phyloP scores from a whole-genome alignment of 495 filamentous ascomycete genomes.

The Neurospora sp. region DNA sequence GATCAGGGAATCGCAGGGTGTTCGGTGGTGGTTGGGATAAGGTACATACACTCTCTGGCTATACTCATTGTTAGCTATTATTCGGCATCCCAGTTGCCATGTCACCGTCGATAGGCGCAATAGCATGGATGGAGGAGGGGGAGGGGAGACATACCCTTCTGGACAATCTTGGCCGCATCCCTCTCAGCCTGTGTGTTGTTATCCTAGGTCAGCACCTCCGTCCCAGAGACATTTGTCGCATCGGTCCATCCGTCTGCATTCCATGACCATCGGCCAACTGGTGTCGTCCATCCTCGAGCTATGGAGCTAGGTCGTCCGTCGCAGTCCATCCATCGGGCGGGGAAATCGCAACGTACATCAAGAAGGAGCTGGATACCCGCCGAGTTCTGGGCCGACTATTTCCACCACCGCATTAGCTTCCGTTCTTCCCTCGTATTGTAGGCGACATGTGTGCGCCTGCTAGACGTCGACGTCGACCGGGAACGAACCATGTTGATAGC shows the following conservation, averaged over 20 bases:
- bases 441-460: not conserved
- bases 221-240: not conserved
- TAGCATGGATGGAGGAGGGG: too few relatives aligned
- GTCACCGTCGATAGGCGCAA: too few relatives aligned
- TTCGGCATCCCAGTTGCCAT: too few relatives aligned
- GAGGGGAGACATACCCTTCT: constrained; percentile 54
- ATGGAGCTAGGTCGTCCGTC: too few relatives aligned
- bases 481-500: constrained; percentile 5
- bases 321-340: too few relatives aligned
- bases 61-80: not conserved
- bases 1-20: too few relatives aligned
- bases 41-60: constrained; percentile 35
- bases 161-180: constrained; percentile 98
- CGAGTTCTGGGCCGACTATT: constrained; percentile 93
- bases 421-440: too few relatives aligned
- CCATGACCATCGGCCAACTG: too few relatives aligned
- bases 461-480: not conserved
- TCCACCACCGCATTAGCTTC: not conserved
- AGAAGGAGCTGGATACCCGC: constrained; percentile 96
- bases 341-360: constrained; percentile 52
- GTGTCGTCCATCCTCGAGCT: too few relatives aligned
- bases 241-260: too few relatives aligned
- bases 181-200: constrained; percentile 66
- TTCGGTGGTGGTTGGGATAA: not conserved
- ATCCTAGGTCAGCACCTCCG: not conserved